Percentiles rank a stretch among this genome's conserved stretches.
phyloP scores from a whole-genome alignment of 495 filamentous ascomycete species.

The Daldinia concentrica region DNA sequence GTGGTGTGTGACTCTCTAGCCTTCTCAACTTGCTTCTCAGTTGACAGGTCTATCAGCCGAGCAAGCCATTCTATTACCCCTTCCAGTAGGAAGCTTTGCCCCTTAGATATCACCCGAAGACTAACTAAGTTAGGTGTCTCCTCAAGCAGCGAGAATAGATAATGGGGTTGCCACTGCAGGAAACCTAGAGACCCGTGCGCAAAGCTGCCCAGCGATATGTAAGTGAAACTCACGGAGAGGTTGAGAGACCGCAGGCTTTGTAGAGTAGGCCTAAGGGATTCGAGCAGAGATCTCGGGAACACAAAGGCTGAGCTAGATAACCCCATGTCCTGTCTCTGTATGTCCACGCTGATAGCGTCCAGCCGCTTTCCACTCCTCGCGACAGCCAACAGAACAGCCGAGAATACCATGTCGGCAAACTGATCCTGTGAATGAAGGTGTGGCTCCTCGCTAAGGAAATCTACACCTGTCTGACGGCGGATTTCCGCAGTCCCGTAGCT shows the following conservation, averaged over 20 bases:
- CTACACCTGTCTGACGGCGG: constrained; percentile 29
- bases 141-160: constrained; percentile 37
- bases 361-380: constrained; percentile 27
- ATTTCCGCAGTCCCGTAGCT: constrained; percentile 36
- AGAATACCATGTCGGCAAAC: constrained; percentile 40
- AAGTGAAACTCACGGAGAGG: constrained; percentile 37
- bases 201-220: constrained; percentile 34
- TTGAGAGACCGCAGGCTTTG: constrained; percentile 30
- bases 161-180: constrained; percentile 38
- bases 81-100: constrained; percentile 23
- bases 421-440: constrained; percentile 33
- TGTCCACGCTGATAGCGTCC: constrained; percentile 24
- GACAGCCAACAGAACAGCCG: constrained; percentile 29
- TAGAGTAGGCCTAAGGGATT: constrained; percentile 16
- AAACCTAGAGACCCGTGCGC: constrained; percentile 28
- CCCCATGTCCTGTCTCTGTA: constrained; percentile 32
- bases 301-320: constrained; percentile 41
- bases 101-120: constrained; percentile 33
- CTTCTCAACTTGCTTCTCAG: constrained; percentile 8
- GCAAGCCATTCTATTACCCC: constrained; percentile 41
- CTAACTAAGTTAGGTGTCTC: constrained; percentile 34
- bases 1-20: neutral
- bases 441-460: constrained; percentile 17
- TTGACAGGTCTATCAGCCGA: constrained; percentile 16
- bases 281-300: constrained; percentile 25